Conservation (phyloP, 352 stramenopile species). For the Globisporangium paroecandrum region DNA sequence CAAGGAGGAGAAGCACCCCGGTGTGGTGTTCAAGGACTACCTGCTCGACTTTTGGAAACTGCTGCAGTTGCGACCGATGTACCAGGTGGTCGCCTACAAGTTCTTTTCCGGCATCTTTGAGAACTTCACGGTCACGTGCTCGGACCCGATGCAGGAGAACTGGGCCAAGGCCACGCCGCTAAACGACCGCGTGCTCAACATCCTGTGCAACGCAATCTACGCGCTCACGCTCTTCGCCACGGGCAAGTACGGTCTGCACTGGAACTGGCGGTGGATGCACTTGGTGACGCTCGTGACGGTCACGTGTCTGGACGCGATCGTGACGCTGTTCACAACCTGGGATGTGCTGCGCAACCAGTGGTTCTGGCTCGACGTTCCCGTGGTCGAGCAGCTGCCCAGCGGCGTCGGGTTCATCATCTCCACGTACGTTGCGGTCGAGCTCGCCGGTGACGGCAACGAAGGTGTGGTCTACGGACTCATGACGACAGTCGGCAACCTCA, state of each 20-base stretch:
- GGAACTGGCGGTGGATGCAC: conserved; percentile 16
- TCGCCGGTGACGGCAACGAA: no score
- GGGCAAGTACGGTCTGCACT: no score
- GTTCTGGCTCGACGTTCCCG: conserved; percentile 40
- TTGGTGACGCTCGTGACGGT: conserved; percentile 31
- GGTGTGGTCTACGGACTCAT: no score
- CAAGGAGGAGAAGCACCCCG: conserved; percentile 36
- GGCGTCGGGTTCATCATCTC: conserved; percentile 40
- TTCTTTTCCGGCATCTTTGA: conserved; percentile 42
- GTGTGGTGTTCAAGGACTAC: conserved; percentile 35
- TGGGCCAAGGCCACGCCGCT: conserved; percentile 29
- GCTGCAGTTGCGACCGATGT: conserved; percentile 38
- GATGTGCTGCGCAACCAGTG: conserved; percentile 39
- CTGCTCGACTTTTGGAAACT: conserved; percentile 32
- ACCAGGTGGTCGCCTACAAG: conserved; percentile 47
- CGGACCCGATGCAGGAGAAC: conserved; percentile 32
- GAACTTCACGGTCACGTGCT: conserved; percentile 30
- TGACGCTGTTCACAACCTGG: conserved; percentile 35
- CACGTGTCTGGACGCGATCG: conserved; percentile 27
- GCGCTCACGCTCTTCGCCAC: no score
- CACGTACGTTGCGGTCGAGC: no score
- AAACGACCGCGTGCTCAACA: no score
- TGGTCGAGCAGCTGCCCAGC: conserved; percentile 31
- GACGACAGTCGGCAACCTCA: no score
- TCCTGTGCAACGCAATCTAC: no score